Conservation (phyloP, 176 grass and related monocot genomes). For the Ananas comosus region DNA sequence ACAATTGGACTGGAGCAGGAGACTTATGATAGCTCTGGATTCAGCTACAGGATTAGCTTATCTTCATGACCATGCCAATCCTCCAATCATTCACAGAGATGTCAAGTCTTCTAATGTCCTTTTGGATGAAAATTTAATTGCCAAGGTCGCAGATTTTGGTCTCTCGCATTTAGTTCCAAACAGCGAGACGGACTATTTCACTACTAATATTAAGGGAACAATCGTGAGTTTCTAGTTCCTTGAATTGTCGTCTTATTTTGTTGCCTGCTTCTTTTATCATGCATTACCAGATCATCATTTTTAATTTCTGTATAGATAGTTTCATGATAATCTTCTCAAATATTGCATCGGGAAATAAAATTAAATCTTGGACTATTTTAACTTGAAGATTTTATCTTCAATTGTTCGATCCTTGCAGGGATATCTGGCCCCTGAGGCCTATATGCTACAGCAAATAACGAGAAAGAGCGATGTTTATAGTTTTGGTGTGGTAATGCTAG, state of each 20-base stretch:
- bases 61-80: conserved; percentile 90
- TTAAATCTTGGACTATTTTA: background rate
- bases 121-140: conserved; percentile 56
- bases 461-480: conserved; percentile 90
- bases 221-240: conserved; percentile 29
- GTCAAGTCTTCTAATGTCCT: conserved; percentile 48
- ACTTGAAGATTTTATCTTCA: background rate
- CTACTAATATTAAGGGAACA: conserved; percentile 77
- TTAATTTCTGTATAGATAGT: too few relatives aligned
- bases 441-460: conserved; percentile 67
- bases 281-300: too few relatives aligned
- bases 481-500: conserved; percentile 68
- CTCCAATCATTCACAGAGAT: conserved; percentile 68
- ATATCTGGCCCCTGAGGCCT: conserved; percentile 88
- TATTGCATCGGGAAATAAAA: background rate
- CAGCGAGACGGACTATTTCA: conserved; percentile 40
- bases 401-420: conserved; percentile 33
- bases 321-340: too few relatives aligned
- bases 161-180: conserved; percentile 58
- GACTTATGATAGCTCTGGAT: conserved; percentile 64
- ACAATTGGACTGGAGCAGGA: conserved; percentile 64
- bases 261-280: too few relatives aligned
- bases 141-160: conserved; percentile 88
- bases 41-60: conserved; percentile 83
- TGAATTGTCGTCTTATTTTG: background rate